Conservation (phyloP, 495 filamentous ascomycete genomes). For the Penicillium pulvis region DNA sequence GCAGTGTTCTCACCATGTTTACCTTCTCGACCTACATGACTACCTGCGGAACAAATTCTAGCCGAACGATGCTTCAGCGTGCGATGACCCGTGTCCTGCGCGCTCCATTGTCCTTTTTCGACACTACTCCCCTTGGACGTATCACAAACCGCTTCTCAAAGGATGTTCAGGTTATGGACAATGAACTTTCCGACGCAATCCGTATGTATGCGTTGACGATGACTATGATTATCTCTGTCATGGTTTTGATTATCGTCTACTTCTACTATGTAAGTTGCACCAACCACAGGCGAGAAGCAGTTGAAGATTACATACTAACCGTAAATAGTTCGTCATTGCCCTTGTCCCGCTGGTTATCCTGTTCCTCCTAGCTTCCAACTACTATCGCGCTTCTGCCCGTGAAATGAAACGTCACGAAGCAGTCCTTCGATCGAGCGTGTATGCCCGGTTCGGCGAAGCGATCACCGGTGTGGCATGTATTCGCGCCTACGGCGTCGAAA, state of each 20-base stretch:
- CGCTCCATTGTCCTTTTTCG: constrained; percentile 96
- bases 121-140: constrained; percentile 92
- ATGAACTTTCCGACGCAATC: constrained; percentile 85
- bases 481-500: constrained; percentile 80
- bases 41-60: constrained; percentile 68
- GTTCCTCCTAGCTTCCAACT: constrained; percentile 81
- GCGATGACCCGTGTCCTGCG: constrained; percentile 80
- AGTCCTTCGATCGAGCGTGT: constrained; percentile 81
- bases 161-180: constrained; percentile 95
- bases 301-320: constrained; percentile 4
- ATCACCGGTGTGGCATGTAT: constrained; percentile 82
- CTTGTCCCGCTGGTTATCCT: constrained; percentile 77
- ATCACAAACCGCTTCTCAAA: constrained; percentile 97
- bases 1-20: constrained; percentile 80
- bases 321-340: constrained; percentile 73
- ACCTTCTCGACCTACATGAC: constrained; percentile 68
- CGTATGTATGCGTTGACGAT: constrained; percentile 90
- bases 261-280: constrained; percentile 68
- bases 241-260: constrained; percentile 86
- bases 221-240: constrained; percentile 75
- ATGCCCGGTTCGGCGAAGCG: constrained; percentile 89
- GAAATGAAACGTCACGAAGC: constrained; percentile 95
- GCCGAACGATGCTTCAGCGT: constrained; percentile 78
- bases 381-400: constrained; percentile 87
- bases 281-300: background rate